Conservation (phyloP, 129 eudicot genomes). For the Pseudognaphalium luteoalbum region DNA sequence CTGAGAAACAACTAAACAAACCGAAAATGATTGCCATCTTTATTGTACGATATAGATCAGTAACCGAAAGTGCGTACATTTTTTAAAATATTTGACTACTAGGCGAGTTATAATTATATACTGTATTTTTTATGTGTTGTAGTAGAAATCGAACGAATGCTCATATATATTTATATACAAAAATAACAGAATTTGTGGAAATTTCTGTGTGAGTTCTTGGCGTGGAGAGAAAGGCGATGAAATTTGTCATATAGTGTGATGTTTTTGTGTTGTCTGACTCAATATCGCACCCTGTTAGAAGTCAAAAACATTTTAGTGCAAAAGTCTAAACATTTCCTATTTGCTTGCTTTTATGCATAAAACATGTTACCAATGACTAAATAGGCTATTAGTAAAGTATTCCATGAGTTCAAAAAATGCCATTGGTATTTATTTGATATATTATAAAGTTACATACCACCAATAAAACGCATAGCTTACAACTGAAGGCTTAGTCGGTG, state of each 20-base stretch:
- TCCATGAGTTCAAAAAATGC: no score
- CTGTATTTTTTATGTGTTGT: neutral
- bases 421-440: no score
- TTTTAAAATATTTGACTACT: neutral
- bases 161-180: neutral
- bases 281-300: neutral
- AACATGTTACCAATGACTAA: no score
- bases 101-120: neutral
- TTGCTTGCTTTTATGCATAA: no score
- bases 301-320: constrained; percentile 2
- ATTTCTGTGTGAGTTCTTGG: constrained; percentile 5
- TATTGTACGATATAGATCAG: neutral
- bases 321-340: constrained; percentile 1
- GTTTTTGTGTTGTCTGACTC: constrained; percentile 26
- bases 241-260: constrained; percentile 13
- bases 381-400: no score
- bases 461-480: no score
- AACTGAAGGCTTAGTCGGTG: no score
- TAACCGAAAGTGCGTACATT: constrained; percentile 3
- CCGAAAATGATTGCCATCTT: constrained; percentile 16
- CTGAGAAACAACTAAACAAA: constrained; percentile 25
- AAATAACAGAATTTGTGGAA: constrained; percentile 3
- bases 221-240: constrained; percentile 33
- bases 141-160: neutral
- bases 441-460: no score